Evolutionary conservation across 1,284 basidiomycete species (phyloP), one percentile per base, ranked within the genome.

Genomic region (Trametes hirsuta): DNA sequence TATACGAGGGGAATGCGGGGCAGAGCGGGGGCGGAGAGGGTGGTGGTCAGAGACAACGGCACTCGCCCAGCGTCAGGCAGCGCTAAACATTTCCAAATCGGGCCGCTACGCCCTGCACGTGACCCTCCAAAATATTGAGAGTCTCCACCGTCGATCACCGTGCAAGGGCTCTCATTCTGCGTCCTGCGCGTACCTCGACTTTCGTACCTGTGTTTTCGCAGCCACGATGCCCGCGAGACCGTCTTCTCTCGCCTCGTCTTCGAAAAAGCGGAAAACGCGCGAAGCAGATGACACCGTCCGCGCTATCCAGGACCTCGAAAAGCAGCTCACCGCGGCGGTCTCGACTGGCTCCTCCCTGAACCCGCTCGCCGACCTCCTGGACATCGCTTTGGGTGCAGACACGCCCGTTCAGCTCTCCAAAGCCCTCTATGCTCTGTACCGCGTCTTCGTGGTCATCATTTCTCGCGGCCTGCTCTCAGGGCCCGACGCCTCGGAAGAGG

Each of bases 351-450:
- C 78, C 37, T 91, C 93, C 21, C 81, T 97, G 42, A 97, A 97
- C 71, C 79, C 87, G 1, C 80, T 97, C 21, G 84, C 87, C 6
- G 91, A 95, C 71, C 84, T 97, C 6, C 73, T 95, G 54, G 77
- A 85, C 14, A 75, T 92, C 37, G 80, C 82, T 37, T 69, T 76
- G 21, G 71, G 72, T 24, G 67, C 77, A 2, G 65, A 78, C 61
- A 76, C 84, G 45, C 74, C 87, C 0, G 78, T 82, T 63, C 78
- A 85, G 39, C 82, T 85, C 10, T 90, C 90, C 58, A 94, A 90
- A 69, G 86, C 85, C 0, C 80, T 94, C 10, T 97, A 95, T 76
- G 87, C 93, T 0, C 74, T 93, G 21, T 95, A 97, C 74, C 80
- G 94, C 30, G 80, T 90, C 15, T 95, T 94, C 71, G 85, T 93